Evolutionary conservation across 2,329 filamentous ascomycete genomes (phyloP), one percentile per base, ranked within the genome.

Genomic region (Exophiala alcalophila): DNA sequence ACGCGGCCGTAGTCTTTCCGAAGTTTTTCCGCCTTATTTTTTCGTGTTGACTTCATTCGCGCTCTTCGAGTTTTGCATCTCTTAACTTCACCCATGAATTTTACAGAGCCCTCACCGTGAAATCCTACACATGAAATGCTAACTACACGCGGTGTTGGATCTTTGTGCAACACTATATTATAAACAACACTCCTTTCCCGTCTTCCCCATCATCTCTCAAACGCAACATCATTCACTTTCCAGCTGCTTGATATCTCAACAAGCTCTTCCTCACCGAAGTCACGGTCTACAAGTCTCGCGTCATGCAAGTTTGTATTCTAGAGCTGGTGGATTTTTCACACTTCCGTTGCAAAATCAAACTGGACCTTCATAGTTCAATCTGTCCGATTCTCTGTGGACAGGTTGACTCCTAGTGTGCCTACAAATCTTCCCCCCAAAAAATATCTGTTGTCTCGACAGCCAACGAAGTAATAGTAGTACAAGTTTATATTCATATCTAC

Each of bases 331-430:
- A 40, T 51, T 34, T 51, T 40, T 45, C 52, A 50, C 47, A 50
- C 45, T 44, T 38, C 25, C 29, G 52, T 55, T 55, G 54, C 52
- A 48, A 55, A 41, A 56, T 30, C 26, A 47, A 47, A 35, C 14
- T 41, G 53, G 53, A 53, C 53, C 52, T 56, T 55, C 52, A 56
- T 55, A 56, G 52, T 55, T 56, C 52, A 53, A 44, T 43, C 39
- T 53, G 39, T 40, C 42, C 41, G 34, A n/a, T 36, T 40, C 25
- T 40, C 45, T 26, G 27, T 60, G 58, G 32, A 50, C 35, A 45
- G 31, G 54, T 59, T 49, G 44, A 49, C 34, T 59, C 59, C 53
- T 57, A 48, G 47, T 21, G 41, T 48, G 33, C 56, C 47, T 54
- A 59, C 41, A 39, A 15, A 28, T 16, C 15, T n/a, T 8, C 12